These are phyloP conservation scores for Boletus sensibilis DNA, from an alignment of 768 basidiomycete genomes.

Conservation along the genomic window DNA sequence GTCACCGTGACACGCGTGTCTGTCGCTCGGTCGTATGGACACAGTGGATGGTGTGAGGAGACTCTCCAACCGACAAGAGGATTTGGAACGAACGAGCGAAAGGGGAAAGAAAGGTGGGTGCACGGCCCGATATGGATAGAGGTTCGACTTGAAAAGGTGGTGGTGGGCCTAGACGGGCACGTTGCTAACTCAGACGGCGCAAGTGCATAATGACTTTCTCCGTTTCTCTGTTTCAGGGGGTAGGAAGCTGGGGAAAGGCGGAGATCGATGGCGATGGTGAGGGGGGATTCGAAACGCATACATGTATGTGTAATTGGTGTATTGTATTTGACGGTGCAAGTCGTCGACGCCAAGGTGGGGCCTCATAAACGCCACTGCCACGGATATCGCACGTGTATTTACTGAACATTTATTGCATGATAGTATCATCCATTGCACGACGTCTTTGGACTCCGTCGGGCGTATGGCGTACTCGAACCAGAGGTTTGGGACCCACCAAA, in stretches of 20 bases:
- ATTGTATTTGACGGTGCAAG: not conserved
- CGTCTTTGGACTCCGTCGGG: too few species aligned
- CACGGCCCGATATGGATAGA: not conserved
- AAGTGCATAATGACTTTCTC: too few species aligned
- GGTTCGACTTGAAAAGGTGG: not conserved
- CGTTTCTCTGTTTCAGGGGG: not conserved
- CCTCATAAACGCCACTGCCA: not conserved
- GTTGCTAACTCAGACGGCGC: too few species aligned
- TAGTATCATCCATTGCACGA: too few species aligned
- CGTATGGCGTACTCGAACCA: too few species aligned
- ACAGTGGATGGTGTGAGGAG: not conserved
- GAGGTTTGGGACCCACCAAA: too few species aligned
- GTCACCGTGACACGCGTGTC: not conserved
- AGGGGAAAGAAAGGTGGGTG: not conserved
- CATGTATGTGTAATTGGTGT: too few species aligned
- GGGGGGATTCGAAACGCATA: too few species aligned
- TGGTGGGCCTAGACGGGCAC: too few species aligned
- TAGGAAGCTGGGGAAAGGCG: not conserved
- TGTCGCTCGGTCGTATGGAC: not conserved
- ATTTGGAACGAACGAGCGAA: not conserved
- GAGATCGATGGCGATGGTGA: not conserved
- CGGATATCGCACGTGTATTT: not conserved
- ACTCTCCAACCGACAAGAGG: not conserved
- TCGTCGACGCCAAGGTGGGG: too few species aligned
- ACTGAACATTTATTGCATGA: too few species aligned